Percentiles rank a stretch among this genome's conserved stretches.
Evolutionary conservation across 2,329 filamentous ascomycete genomes (phyloP).

Genomic region (Chaetomium strumarium): DNA sequence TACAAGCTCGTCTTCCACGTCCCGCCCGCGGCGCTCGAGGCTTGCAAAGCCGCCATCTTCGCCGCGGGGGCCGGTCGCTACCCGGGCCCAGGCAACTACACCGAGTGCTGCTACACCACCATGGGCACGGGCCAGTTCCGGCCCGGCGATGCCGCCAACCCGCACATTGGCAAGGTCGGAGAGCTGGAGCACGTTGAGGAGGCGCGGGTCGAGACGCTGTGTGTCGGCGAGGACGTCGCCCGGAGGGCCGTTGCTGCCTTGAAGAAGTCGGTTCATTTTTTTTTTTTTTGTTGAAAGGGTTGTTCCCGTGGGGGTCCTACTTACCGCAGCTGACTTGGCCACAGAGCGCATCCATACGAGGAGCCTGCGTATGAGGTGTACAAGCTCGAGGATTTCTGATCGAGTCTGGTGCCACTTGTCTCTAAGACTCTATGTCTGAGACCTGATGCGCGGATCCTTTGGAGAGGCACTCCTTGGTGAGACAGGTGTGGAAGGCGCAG

Average conservation of each 20-base stretch:
- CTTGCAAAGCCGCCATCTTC: constrained; percentile 51
- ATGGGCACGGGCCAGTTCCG: constrained; percentile 60
- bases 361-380: constrained; percentile 45
- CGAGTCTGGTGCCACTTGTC: background rate
- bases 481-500: too few relatives aligned
- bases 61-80: constrained; percentile 52
- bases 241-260: constrained; percentile 55
- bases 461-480: too few relatives aligned
- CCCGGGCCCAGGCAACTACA: constrained; percentile 46
- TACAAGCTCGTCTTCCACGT: constrained; percentile 46
- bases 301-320: background rate
- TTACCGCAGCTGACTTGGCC: constrained; percentile 7
- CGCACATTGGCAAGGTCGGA: constrained; percentile 54
- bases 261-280: constrained; percentile 49
- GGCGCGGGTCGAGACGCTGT: constrained; percentile 57
- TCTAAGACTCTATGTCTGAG: background rate
- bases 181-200: constrained; percentile 55
- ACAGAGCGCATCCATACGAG: constrained; percentile 47
- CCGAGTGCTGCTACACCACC: constrained; percentile 47
- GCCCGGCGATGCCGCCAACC: constrained; percentile 55
- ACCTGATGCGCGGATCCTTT: too few relatives aligned
- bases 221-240: constrained; percentile 51
- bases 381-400: constrained; percentile 43
- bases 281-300: background rate
- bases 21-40: constrained; percentile 38